Evolutionary conservation across 2,329 filamentous ascomycete species (phyloP).

Genomic region (Incumbomyces lentus): DNA sequence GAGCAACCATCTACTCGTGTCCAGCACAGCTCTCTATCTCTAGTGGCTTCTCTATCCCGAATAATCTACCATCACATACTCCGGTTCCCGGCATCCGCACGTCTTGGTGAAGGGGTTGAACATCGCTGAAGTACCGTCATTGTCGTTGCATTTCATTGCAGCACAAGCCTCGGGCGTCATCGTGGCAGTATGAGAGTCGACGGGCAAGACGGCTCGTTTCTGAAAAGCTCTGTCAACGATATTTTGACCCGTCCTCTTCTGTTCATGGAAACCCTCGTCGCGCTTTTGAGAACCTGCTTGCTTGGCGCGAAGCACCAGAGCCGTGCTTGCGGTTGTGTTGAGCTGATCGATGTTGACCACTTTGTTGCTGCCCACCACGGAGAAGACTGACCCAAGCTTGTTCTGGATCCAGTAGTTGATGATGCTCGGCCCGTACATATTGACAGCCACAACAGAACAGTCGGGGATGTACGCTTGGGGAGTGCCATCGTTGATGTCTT

Average conservation of each 20-base stretch:
- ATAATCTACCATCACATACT: conserved; percentile 11
- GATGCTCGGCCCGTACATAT: conserved; percentile 17
- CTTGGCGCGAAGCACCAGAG: conserved; percentile 12
- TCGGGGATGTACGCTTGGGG: conserved; percentile 14
- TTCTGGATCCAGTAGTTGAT: conserved; percentile 19
- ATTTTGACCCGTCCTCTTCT: background rate
- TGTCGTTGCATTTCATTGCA: conserved; percentile 17
- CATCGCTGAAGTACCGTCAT: conserved; percentile 11
- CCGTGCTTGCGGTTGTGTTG: conserved; percentile 11
- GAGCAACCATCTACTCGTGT: background rate
- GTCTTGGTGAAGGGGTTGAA: conserved; percentile 17
- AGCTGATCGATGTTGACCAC: conserved; percentile 17
- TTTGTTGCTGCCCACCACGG: conserved; percentile 16
- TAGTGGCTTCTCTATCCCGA: conserved; percentile 7
- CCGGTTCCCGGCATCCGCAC: conserved; percentile 16
- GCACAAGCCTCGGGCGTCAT: conserved; percentile 18
- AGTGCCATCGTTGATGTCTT: conserved; percentile 14
- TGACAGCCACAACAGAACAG: conserved; percentile 19
- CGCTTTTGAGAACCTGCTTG: conserved; percentile 9
- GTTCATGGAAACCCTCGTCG: background rate
- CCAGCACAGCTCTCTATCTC: background rate
- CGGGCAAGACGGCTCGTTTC: conserved; percentile 9
- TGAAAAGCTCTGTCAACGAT: conserved; percentile 13
- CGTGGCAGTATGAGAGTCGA: conserved; percentile 12
- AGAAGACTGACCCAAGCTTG: conserved; percentile 14